Base-by-base conservation (phyloP, 352 stramenopile species). In the Globisporangium cederbergense region DNA sequence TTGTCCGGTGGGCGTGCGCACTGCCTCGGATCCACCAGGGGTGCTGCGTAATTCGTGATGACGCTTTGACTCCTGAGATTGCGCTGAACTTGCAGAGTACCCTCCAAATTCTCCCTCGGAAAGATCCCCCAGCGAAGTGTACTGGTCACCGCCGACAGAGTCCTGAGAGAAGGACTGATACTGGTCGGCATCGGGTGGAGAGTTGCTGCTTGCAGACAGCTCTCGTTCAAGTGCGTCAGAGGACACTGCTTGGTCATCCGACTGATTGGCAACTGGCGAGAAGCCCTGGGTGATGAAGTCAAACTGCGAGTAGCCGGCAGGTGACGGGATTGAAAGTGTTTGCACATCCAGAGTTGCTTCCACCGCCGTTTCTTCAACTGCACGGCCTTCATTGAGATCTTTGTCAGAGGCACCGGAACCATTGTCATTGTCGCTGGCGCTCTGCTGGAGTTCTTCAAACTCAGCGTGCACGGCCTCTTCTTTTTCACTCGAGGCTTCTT, bases 261-360 rank as follows among this genome's bases (percentile, higher is more conserved):
- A 53, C 16, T 40, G 13, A 4, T 34, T 53, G 7, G 60, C 51
- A 4, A 36, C 38, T 18, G 60, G 60, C 2, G 60, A 60, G 9
- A 60, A 60, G 22, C 36, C 40, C 16, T 61, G 51, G 4, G 60
- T 49, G 40, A 66, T 56, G 30, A 66, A 66, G 11, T 58, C n/a
- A 56, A 66, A 66, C 52, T 66, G 60, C 51, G 60, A 66, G 42
- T 66, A 66, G 25, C 51, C 60, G 16, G 28, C 42, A 32, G 60
- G 60, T 2, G 60, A 61, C 30, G 60, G 51, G 22, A 38, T 55
- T 20, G 42, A 45, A 18, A 66, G n/a, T 18, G 20, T 46, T 18
- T 57, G 28, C 3, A 32, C 32, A 18, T 32, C 52, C 1, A 20
- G n/a, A 46, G 52, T 10, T 45, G 18, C 18, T 45, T 58, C 30